These are phyloP conservation scores for Apiotrichum sp. DNA, from an alignment of 1,284 basidiomycete species.

Conservation along the genomic window DNA sequence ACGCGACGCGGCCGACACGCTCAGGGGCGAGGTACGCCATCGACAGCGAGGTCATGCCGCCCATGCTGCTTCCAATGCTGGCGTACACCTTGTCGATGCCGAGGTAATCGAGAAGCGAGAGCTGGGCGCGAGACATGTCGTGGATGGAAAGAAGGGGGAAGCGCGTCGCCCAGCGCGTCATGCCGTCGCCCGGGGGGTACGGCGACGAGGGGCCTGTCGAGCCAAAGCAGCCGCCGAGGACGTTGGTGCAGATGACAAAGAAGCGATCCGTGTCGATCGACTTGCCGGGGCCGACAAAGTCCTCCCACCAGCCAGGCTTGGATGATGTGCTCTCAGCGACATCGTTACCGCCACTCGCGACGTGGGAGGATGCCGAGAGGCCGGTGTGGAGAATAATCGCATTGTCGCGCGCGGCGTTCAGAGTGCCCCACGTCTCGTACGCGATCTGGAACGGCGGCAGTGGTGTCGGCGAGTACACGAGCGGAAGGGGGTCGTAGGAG, in stretches of 20 bases:
- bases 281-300: slow-evolving; percentile 92
- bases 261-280: slow-evolving; percentile 88
- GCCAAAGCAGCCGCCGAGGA: slow-evolving; percentile 95
- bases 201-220: slow-evolving; percentile 86
- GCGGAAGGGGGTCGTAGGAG: slow-evolving; percentile 58
- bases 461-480: slow-evolving; percentile 65
- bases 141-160: slow-evolving; percentile 92
- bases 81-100: slow-evolving; percentile 83
- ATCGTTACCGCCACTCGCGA: slow-evolving; percentile 73
- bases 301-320: slow-evolving; percentile 88
- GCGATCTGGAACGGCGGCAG: slow-evolving; percentile 68
- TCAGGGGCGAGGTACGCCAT: slow-evolving; percentile 87
- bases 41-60: slow-evolving; percentile 96
- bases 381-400: slow-evolving; percentile 96
- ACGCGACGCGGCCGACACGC: slow-evolving; percentile 80
- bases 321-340: slow-evolving; percentile 53
- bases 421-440: slow-evolving; percentile 95
- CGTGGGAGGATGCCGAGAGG: slow-evolving; percentile 90
- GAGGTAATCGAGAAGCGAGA: slow-evolving; percentile 75
- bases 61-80: slow-evolving; percentile 90
- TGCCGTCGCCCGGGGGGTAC: slow-evolving; percentile 50
- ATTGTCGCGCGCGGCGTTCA: slow-evolving; percentile 73
- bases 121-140: slow-evolving; percentile 93
- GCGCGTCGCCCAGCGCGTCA: slow-evolving; percentile 73
- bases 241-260: slow-evolving; percentile 95